Conservation (phyloP, 2,329 filamentous ascomycete species). For the Coniochaeta hoffmannii region DNA sequence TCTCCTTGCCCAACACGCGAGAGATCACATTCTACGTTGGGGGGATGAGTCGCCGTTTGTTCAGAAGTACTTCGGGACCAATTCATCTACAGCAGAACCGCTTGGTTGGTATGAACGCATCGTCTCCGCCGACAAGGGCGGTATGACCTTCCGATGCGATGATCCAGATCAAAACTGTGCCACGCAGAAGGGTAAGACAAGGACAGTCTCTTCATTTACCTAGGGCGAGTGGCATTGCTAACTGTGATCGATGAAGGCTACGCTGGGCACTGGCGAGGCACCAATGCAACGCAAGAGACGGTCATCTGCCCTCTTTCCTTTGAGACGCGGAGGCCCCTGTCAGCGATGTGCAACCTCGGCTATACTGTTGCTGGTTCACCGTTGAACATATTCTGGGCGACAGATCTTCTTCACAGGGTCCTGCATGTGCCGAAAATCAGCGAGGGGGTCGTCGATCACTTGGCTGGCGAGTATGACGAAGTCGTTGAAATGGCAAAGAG, state of each 20-base stretch:
- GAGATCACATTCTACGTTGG: constrained; percentile 51
- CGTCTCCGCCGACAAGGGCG: constrained; percentile 46
- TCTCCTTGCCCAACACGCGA: constrained; percentile 50
- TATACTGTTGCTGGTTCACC: constrained; percentile 51
- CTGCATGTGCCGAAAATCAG: constrained; percentile 55
- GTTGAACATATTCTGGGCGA: constrained; percentile 57
- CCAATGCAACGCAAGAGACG: constrained; percentile 57
- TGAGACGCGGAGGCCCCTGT: constrained; percentile 45
- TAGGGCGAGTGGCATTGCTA: background rate
- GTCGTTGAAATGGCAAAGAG: constrained; percentile 43
- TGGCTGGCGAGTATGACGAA: constrained; percentile 48
- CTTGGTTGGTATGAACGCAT: constrained; percentile 58
- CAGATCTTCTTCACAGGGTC: constrained; percentile 59
- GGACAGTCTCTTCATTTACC: background rate
- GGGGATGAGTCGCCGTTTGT: constrained; percentile 52
- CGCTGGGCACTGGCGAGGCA: constrained; percentile 61
- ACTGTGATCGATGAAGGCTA: constrained; percentile 35
- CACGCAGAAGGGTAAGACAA: constrained; percentile 32
- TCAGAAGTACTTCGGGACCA: constrained; percentile 57
- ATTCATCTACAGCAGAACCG: constrained; percentile 46
- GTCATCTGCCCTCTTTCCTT: constrained; percentile 63
- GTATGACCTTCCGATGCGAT: constrained; percentile 59
- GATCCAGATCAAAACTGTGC: constrained; percentile 59
- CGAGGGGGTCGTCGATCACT: constrained; percentile 55
- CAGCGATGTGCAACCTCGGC: constrained; percentile 52